Base-by-base conservation (phyloP, 768 basidiomycete genomes). In the Trichaptum fuscoviolaceum region DNA sequence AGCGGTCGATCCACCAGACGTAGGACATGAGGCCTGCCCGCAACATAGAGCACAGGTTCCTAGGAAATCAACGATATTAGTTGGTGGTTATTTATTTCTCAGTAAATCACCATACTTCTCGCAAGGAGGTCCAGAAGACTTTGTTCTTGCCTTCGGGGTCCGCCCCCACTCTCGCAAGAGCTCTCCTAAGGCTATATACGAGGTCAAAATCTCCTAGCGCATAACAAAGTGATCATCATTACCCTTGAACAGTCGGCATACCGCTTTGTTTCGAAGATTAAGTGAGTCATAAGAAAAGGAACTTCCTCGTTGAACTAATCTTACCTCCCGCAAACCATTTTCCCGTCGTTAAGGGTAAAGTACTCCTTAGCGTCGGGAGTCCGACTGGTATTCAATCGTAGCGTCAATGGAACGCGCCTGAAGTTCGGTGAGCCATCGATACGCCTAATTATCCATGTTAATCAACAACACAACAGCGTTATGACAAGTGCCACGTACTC, bases 361-460 rank as follows among this genome's bases (percentile, higher is more conserved):
- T 84, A 77, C 0, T 74, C 70, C 6, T 71, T 71, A 58, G 76
- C 78, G 12, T 74, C 66, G 4, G 75, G 74, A 15, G 77, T 23
- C 75, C 68, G 1, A 73, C 66, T 8, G 70, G 61, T 7, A 70
- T 68, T 25, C 12, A 81, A 66, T 18, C 67, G 58, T 25, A 91
- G 77, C 3, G 84, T 84, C 71, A 97, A 79, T 7, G 92, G 89
- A 17, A 92, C 81, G 24, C 89, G 83, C 66, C 97, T 86, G 82
- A 96, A 99, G 73, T 99, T 99, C 0, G 96, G 94, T 0, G 94
- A 85, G 8, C 96, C 96, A 17, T 97, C 94, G 57, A 99, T 93
- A 20, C 95, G 90, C 72, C 91, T 88, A 69, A 52, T 20, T 30
- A 17, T 57, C 24, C 15, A 17, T 35, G 30, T 12, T 18, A 2